Base-by-base conservation (phyloP, 257 asterid species). In the Fraxinus americana region DNA sequence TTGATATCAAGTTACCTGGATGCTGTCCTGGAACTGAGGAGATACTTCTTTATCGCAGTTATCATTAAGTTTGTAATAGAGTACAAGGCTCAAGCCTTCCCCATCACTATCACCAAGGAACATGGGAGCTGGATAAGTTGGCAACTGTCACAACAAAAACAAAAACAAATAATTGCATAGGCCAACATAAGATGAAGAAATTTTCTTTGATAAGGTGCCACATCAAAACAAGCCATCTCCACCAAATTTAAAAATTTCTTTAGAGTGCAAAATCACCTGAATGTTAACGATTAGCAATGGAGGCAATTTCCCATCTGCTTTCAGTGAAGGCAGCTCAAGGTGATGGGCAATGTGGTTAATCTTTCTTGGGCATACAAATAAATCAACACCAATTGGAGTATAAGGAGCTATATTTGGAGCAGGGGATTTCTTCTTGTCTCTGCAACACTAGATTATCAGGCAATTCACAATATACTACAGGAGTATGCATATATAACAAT, bases 281-380 rank as follows among this genome's bases (percentile, higher is more conserved):
- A 96, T 89, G 86, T 96, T 96, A 45, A 96, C 97, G 69, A 96
- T 89, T 72, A 96, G 91, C 67, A 96, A 83, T 29, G 89, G 74
- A 27, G 98, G 98, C 77, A 87, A 77, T 74, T 88, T 84, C 77
- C 89, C 92, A 13, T 88, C 85, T 54, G 90, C 86, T 80, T 89
- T 90, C 6, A 88, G 65, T 59, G 90, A 78, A 81, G 99, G 99
- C 69, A 93, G 90, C 79, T 93, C 97, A 48, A 96, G 87, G 82
- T 92, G 96, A 76, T 93, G 94, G 27, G 99, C 98, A 71, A 96
- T 93, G 88, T 96, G 98, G 83, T 82, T 87, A 74, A 96, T 86
- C 93, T 93, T 96, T 80, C 85, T 88, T 30, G 87, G 79, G 66
- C 91, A 84, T 43, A 91, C 81, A 85, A 92, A 96, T 77, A 96